These are phyloP conservation scores for Aurantiochytrium sp. DNA, from an alignment of 108 stramenopile genomes.

Conservation along the genomic window DNA sequence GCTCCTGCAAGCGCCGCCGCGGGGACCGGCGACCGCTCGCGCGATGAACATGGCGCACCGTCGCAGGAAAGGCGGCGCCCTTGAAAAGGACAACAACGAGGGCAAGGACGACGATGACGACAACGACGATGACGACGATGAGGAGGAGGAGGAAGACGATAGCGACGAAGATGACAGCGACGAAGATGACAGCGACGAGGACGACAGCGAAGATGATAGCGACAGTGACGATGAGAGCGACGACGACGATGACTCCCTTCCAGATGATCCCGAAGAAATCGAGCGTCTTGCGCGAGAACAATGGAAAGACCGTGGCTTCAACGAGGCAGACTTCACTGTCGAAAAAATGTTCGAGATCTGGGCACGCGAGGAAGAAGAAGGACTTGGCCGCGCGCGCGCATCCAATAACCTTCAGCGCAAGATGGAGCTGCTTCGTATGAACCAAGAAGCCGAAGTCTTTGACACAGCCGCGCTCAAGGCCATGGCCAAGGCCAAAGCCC, in stretches of 20 bases:
- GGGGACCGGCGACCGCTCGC: too few relatives aligned
- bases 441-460: not conserved
- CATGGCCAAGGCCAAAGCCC: not conserved
- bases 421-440: conserved; percentile 4
- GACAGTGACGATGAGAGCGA: not conserved
- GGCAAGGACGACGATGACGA: too few relatives aligned
- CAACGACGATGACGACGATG: not conserved
- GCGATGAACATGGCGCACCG: too few relatives aligned
- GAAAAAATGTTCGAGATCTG: conserved; percentile 11
- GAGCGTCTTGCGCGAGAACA: not conserved
- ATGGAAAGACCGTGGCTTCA: not conserved
- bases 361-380: conserved; percentile 5
- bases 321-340: not conserved
- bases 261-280: not conserved
- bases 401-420: conserved; percentile 11
- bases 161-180: not conserved
- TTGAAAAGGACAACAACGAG: too few relatives aligned
- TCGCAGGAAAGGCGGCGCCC: too few relatives aligned
- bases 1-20: too few relatives aligned
- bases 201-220: not conserved
- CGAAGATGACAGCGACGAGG: not conserved
- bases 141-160: not conserved
- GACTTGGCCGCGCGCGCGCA: not conserved
- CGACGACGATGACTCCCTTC: not conserved
- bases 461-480: not conserved